These are phyloP conservation scores for Epichloe festucae DNA, from an alignment of 2,329 filamentous ascomycete species.

Conservation along the genomic window DNA sequence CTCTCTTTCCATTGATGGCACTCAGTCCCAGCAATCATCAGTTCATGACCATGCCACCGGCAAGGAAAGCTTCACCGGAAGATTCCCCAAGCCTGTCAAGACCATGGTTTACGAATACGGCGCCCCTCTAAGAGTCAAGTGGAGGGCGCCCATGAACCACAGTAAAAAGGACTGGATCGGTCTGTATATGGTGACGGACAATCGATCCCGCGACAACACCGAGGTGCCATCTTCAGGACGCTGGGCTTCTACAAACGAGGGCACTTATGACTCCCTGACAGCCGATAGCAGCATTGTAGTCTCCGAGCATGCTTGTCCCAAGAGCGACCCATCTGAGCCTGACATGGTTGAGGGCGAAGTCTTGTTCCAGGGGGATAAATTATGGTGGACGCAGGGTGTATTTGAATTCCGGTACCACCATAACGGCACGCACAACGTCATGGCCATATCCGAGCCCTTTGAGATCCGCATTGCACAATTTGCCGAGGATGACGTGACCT, in stretches of 20 bases:
- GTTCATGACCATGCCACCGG: conserved; percentile 50
- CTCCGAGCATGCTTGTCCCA: conserved; percentile 47
- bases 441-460: conserved; percentile 88
- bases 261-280: conserved; percentile 61
- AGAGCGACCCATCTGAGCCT: conserved; percentile 36
- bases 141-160: conserved; percentile 80
- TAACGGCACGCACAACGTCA: conserved; percentile 79
- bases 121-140: conserved; percentile 75
- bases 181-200: conserved; percentile 91
- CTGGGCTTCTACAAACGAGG: conserved; percentile 72
- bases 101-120: conserved; percentile 80
- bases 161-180: conserved; percentile 94
- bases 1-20: conserved; percentile 59
- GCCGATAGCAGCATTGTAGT: conserved; percentile 66
- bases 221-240: conserved; percentile 75
- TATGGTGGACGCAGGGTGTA: conserved; percentile 93
- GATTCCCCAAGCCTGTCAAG: conserved; percentile 56
- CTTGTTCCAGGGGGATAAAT: conserved; percentile 83
- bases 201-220: conserved; percentile 71
- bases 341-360: conserved; percentile 68
- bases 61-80: conserved; percentile 59
- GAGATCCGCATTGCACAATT: conserved; percentile 77
- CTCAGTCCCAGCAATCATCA: conserved; percentile 34
- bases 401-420: conserved; percentile 98
- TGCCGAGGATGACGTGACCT: conserved; percentile 57